These are phyloP conservation scores for Cladosporium colombiae DNA, from an alignment of 2,329 filamentous ascomycete species.

Conservation along the genomic window DNA sequence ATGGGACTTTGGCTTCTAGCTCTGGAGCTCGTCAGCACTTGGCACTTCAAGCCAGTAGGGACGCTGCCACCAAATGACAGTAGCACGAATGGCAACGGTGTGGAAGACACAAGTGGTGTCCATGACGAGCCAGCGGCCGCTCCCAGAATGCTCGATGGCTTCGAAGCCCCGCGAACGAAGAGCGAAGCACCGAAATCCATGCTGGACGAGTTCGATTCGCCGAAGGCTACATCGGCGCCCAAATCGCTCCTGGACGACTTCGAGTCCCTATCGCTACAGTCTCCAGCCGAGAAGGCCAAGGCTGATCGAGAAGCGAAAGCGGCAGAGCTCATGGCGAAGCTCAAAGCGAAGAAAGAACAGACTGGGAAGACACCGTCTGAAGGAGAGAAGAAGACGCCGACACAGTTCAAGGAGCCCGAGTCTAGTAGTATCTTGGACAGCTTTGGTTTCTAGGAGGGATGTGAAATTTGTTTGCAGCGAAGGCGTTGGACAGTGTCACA, in stretches of 20 bases:
- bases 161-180: conserved; percentile 4
- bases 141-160: conserved; percentile 27
- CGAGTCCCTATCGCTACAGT: conserved; percentile 19
- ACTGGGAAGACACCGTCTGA: conserved; percentile 25
- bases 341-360: conserved; percentile 43
- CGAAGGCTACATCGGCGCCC: conserved; percentile 2
- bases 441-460: conserved; percentile 72
- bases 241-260: conserved; percentile 30
- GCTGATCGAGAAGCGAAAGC: conserved; percentile 34
- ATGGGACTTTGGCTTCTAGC: conserved; percentile 80
- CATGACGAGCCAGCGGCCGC: conserved; percentile 5
- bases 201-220: conserved; percentile 29
- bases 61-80: neutral
- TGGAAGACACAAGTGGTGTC: neutral
- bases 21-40: conserved; percentile 78
- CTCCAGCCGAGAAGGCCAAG: conserved; percentile 26
- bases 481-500: neutral
- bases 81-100: conserved; percentile 21
- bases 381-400: conserved; percentile 61
- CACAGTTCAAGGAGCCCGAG: conserved; percentile 90
- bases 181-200: conserved; percentile 20
- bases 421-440: conserved; percentile 83
- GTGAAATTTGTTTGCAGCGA: neutral
- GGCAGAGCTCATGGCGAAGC: conserved; percentile 40
- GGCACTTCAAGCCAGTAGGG: conserved; percentile 65